phyloP scores from a whole-genome alignment of 2,329 filamentous ascomycete species.

The Clonostachys chloroleuca region DNA sequence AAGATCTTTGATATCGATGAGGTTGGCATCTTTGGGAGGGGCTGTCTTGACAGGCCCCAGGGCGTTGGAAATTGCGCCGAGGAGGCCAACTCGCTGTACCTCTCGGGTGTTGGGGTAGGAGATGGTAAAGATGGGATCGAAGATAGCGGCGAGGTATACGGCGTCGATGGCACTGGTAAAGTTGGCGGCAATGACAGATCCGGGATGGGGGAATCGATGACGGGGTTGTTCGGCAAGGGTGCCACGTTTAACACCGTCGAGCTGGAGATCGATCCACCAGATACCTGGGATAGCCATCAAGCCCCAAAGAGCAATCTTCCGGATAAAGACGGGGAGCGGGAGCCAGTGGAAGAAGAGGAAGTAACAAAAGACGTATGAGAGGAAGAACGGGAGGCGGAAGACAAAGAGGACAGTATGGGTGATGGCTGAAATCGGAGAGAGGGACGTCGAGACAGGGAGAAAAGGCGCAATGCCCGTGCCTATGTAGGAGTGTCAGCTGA shows the following conservation, averaged over 20 bases:
- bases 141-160: slow-evolving; percentile 90
- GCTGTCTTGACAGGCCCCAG: slow-evolving; percentile 54
- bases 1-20: slow-evolving; percentile 61
- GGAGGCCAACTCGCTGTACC: slow-evolving; percentile 73
- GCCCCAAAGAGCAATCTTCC: slow-evolving; percentile 84
- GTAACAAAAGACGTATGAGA: slow-evolving; percentile 64
- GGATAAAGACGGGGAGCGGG: slow-evolving; percentile 56
- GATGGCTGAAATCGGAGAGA: slow-evolving; percentile 58
- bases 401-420: slow-evolving; percentile 71
- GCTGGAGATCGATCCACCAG: slow-evolving; percentile 98
- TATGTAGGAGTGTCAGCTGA: slow-evolving; percentile 28
- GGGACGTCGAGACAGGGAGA: slow-evolving; percentile 70
- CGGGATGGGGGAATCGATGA: slow-evolving; percentile 70
- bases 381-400: slow-evolving; percentile 74
- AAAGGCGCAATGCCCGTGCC: slow-evolving; percentile 96
- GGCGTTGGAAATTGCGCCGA: slow-evolving; percentile 69
- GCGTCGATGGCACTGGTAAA: slow-evolving; percentile 92
- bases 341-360: slow-evolving; percentile 81
- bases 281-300: slow-evolving; percentile 86
- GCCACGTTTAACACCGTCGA: slow-evolving; percentile 93
- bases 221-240: slow-evolving; percentile 71
- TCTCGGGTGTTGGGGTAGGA: slow-evolving; percentile 72
- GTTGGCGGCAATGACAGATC: slow-evolving; percentile 81
- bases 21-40: slow-evolving; percentile 36
- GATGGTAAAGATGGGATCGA: slow-evolving; percentile 90